Evolutionary conservation across 306 rosid genomes (phyloP).

Genomic region (Trifolium subterraneum): DNA sequence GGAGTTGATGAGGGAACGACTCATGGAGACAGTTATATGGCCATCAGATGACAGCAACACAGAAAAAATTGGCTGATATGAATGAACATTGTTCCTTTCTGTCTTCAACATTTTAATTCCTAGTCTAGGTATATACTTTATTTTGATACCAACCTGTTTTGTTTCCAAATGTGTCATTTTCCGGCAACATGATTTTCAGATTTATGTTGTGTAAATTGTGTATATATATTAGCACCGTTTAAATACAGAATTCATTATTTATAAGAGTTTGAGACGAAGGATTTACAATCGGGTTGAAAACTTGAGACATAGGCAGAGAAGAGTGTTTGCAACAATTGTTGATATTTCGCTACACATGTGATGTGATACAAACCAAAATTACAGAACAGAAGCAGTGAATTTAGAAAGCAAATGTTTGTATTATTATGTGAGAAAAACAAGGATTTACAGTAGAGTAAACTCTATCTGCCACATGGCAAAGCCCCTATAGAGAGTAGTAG

Average conservation of each 20-base stretch:
- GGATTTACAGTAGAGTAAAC: too few relatives aligned
- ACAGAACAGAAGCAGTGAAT: too few relatives aligned
- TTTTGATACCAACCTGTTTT: slow-evolving; percentile 33
- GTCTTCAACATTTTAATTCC: slow-evolving; percentile 37
- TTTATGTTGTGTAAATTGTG: slow-evolving; percentile 47
- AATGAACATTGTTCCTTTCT: slow-evolving; percentile 23
- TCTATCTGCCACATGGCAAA: too few relatives aligned
- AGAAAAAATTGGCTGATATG: slow-evolving; percentile 72
- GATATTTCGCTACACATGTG: too few relatives aligned
- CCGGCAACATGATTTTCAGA: slow-evolving; percentile 33
- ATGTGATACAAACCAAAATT: too few relatives aligned
- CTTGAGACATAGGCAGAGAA: neutral
- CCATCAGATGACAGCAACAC: slow-evolving; percentile 96
- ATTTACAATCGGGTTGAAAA: slow-evolving; percentile 7
- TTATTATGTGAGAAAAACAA: too few relatives aligned
- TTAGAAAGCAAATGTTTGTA: too few relatives aligned
- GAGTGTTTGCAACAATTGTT: neutral
- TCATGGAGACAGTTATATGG: slow-evolving; percentile 94
- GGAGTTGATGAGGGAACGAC: slow-evolving; percentile 94
- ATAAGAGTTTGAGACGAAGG: slow-evolving; percentile 3
- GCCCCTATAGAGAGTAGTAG: too few relatives aligned
- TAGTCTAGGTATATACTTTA: slow-evolving; percentile 47
- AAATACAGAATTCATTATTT: slow-evolving; percentile 34
- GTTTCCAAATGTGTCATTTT: slow-evolving; percentile 40
- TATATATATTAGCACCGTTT: slow-evolving; percentile 44